A percentile compares a stretch with the other conserved stretches of the same genome.
Conservation (phyloP, 2,329 filamentous ascomycete species). For the Pestalotiopsis sp. region DNA sequence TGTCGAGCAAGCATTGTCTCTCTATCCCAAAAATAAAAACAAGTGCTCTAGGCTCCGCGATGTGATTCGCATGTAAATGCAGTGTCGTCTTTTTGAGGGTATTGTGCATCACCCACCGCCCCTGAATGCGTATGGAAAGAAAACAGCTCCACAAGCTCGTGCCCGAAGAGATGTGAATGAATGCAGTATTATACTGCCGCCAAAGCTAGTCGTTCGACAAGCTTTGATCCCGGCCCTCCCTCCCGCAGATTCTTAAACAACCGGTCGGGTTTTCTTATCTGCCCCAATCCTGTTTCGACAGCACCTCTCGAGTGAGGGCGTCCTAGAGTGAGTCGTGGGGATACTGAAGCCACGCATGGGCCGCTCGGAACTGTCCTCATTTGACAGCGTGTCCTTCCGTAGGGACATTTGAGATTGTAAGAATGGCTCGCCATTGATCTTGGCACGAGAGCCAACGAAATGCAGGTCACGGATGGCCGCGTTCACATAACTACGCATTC, state of each 20-base stretch:
- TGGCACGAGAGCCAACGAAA: background rate
- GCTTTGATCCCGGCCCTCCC: background rate
- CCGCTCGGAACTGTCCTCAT: background rate
- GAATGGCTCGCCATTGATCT: too few relatives aligned
- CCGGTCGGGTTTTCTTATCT: background rate
- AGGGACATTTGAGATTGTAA: background rate
- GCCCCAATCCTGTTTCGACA: background rate
- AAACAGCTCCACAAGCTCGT: background rate
- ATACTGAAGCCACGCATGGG: background rate
- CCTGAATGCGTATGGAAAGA: background rate
- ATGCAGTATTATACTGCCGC: background rate
- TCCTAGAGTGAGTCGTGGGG: background rate
- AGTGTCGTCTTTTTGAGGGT: background rate
- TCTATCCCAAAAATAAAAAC: background rate
- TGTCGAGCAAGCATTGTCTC: background rate
- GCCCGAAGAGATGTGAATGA: background rate
- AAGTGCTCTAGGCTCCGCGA: background rate
- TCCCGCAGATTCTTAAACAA: background rate
- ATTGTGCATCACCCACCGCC: background rate
- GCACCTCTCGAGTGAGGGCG: background rate
- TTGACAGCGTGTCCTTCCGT: background rate
- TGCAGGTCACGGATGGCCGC: background rate
- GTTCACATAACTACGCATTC: slow-evolving; percentile 61
- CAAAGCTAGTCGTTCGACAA: background rate
- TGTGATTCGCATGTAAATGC: slow-evolving; percentile 8